Percentiles rank a stretch among this genome's conserved stretches.
phyloP scores from a whole-genome alignment of 2,329 filamentous ascomycete species.

The Mycosphaerella sp. region DNA sequence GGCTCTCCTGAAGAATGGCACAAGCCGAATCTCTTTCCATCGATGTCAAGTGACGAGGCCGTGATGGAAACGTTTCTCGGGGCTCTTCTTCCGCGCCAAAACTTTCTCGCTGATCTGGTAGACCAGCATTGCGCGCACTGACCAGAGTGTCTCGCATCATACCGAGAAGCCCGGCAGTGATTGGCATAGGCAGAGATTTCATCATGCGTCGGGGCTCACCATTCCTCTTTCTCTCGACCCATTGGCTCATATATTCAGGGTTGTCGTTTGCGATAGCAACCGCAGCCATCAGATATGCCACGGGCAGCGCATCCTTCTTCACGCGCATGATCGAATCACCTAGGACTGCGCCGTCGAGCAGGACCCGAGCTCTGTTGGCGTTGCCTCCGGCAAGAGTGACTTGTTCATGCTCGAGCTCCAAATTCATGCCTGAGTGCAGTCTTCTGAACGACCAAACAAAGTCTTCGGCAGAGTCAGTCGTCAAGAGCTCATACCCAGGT shows the following conservation, averaged over 20 bases:
- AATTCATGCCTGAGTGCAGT: conserved; percentile 6
- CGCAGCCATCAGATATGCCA: conserved; percentile 37
- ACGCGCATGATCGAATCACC: conserved; percentile 28
- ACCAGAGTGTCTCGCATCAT: conserved; percentile 36
- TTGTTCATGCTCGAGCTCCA: conserved; percentile 24
- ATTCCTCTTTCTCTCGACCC: conserved; percentile 31
- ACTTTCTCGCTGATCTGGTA: conserved; percentile 30
- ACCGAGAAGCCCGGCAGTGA: conserved; percentile 31
- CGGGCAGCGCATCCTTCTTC: conserved; percentile 34
- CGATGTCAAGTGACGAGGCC: conserved; percentile 4
- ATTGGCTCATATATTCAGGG: conserved; percentile 32
- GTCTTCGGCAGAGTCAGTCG: conserved; percentile 34
- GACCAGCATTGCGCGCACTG: conserved; percentile 32
- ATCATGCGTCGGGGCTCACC: conserved; percentile 33
- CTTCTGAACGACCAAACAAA: conserved; percentile 37
- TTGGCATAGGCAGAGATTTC: conserved; percentile 25
- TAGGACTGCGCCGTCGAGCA: conserved; percentile 28
- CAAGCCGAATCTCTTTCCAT: conserved; percentile 6
- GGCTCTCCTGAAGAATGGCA: conserved; percentile 14
- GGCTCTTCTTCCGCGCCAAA: conserved; percentile 22
- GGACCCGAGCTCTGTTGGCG: conserved; percentile 25
- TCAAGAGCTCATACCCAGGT: conserved; percentile 29
- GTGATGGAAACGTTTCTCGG: neutral
- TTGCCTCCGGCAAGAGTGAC: neutral
- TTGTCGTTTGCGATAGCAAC: conserved; percentile 32